A percentile compares a stretch with the other conserved stretches of the same genome.
phyloP scores from a whole-genome alignment of 2,329 filamentous ascomycete genomes.

The Fusarium sp. region DNA sequence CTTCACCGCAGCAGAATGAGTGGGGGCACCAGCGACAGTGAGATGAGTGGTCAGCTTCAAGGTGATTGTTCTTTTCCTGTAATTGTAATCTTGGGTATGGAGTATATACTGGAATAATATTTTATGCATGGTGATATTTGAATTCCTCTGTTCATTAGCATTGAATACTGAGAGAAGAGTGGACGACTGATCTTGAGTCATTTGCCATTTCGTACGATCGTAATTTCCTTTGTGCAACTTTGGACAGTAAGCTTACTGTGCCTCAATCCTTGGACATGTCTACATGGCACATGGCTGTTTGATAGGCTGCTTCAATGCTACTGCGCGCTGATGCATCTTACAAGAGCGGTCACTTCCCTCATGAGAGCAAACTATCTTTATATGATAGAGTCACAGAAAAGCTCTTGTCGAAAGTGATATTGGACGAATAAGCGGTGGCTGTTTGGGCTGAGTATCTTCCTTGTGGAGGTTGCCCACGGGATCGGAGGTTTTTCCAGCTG shows the following conservation, averaged over 20 bases:
- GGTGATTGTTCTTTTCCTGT: background rate
- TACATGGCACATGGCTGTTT: background rate
- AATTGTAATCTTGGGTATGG: background rate
- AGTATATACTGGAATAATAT: background rate
- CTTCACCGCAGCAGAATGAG: background rate
- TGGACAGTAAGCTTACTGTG: background rate
- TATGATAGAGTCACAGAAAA: background rate
- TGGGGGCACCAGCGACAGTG: background rate
- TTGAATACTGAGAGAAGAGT: background rate
- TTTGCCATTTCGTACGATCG: background rate
- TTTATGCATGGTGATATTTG: background rate
- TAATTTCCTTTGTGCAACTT: background rate
- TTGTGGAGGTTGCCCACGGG: background rate
- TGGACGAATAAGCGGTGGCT: background rate
- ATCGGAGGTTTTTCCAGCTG: background rate
- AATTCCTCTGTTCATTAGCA: accelerated
- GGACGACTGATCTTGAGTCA: background rate
- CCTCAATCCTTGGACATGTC: background rate
- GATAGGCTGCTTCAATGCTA: background rate
- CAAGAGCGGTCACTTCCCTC: background rate
- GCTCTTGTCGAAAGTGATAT: background rate
- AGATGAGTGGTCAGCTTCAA: background rate
- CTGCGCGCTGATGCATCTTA: background rate
- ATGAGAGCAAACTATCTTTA: background rate
- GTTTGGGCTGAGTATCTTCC: background rate